These are phyloP conservation scores for Diplodia sapinea DNA, from an alignment of 2,329 filamentous ascomycete genomes.

Conservation along the genomic window DNA sequence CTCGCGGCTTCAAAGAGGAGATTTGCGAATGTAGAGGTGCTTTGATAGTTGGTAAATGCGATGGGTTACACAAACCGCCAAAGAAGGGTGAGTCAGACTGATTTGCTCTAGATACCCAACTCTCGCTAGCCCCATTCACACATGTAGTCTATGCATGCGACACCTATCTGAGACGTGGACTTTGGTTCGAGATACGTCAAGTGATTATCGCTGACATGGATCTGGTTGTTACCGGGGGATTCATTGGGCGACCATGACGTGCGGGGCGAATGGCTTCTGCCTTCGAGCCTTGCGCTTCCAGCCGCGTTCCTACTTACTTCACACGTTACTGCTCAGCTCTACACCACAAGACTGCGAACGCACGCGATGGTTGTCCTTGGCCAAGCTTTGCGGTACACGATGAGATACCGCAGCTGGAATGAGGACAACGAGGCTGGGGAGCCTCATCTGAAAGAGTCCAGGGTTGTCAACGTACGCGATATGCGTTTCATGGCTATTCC, in stretches of 20 bases:
- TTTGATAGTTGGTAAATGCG: too few relatives aligned
- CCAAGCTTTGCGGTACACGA: background rate
- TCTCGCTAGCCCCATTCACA: too few relatives aligned
- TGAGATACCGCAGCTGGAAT: background rate
- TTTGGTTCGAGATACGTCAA: background rate
- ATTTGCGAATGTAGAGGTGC: too few relatives aligned
- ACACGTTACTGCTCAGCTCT: background rate
- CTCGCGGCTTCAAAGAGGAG: too few relatives aligned
- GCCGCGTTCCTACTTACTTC: background rate
- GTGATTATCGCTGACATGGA: background rate
- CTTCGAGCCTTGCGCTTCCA: background rate
- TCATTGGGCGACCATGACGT: background rate
- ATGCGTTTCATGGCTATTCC: background rate
- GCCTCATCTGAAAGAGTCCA: background rate
- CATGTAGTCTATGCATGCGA: background rate
- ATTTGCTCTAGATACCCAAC: background rate
- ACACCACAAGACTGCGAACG: background rate
- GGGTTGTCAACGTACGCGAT: background rate
- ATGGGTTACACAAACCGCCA: too few relatives aligned
- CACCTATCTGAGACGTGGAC: too few relatives aligned
- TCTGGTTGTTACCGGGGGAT: background rate
- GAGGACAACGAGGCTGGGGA: background rate
- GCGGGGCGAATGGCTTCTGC: too few relatives aligned
- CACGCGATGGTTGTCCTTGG: background rate
- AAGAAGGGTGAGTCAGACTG: background rate